phyloP scores from a whole-genome alignment of 257 asterid genomes.

The Gentiana dahurica region DNA sequence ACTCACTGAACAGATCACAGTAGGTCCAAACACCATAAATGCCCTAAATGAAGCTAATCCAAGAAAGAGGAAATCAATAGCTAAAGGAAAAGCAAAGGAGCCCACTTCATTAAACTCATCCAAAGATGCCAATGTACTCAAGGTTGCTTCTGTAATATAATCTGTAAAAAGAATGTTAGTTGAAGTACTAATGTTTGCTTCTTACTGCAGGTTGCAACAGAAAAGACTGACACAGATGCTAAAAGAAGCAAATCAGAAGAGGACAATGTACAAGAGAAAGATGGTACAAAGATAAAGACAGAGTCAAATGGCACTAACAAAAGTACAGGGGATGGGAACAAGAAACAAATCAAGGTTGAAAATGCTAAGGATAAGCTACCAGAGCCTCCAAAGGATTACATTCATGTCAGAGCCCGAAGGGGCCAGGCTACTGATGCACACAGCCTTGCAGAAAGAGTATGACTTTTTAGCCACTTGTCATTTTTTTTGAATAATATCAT shows the following conservation, averaged over 20 bases:
- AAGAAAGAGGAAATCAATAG: conserved; percentile 59
- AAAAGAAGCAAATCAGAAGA: conserved; percentile 49
- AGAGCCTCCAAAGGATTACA: conserved; percentile 74
- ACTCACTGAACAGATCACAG: conserved; percentile 54
- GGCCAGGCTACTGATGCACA: conserved; percentile 97
- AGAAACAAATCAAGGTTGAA: conserved; percentile 21
- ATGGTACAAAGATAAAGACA: conserved; percentile 14
- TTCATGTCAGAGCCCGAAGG: conserved; percentile 93
- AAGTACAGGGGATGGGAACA: conserved; percentile 11
- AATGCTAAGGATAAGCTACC: conserved; percentile 26
- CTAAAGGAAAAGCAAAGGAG: conserved; percentile 54
- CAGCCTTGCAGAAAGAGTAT: conserved; percentile 91
- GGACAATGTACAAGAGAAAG: conserved; percentile 21
- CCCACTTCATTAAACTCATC: conserved; percentile 17
- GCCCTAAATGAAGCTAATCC: conserved; percentile 26
- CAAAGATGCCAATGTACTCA: conserved; percentile 39
- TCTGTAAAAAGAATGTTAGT: not conserved
- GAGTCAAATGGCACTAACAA: conserved; percentile 14
- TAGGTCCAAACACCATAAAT: conserved; percentile 17
- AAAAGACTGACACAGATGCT: conserved; percentile 37
- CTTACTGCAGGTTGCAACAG: conserved; percentile 39
- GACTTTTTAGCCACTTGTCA: not conserved
- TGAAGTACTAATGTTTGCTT: not conserved
- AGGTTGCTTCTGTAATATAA: not conserved
- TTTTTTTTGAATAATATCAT: too few relatives aligned